A percentile compares a stretch with the other conserved stretches of the same genome.
Conservation (phyloP, 2,329 filamentous ascomycete genomes). For the Raffaelea ambrosiae region DNA sequence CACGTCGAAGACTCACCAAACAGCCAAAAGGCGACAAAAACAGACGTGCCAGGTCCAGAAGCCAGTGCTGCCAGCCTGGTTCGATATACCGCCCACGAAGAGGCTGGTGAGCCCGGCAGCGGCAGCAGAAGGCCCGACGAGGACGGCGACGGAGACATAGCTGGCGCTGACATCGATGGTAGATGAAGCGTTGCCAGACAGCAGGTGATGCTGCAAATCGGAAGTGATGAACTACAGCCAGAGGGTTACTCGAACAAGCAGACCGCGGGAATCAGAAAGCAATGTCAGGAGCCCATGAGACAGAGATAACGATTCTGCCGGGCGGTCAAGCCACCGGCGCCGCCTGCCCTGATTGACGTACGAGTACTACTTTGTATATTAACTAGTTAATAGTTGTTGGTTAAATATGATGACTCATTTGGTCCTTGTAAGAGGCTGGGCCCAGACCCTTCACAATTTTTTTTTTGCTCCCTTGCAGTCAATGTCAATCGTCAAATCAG, state of each 20-base stretch:
- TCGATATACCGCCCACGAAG: constrained; percentile 67
- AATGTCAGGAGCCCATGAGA: not conserved
- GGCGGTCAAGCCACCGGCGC: constrained; percentile 5
- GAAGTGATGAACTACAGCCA: no score
- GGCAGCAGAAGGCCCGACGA: constrained; percentile 39
- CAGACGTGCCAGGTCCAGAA: constrained; percentile 58
- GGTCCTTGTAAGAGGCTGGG: no score
- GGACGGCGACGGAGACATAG: constrained; percentile 29
- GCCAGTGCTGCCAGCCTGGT: constrained; percentile 57
- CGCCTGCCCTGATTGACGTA: no score
- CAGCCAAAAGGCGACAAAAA: constrained; percentile 81
- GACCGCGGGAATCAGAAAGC: not conserved
- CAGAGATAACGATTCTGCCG: constrained; percentile 11
- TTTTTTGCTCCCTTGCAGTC: no score
- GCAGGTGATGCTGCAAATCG: not conserved
- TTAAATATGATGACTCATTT: no score
- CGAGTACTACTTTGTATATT: no score
- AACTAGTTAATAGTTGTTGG: no score
- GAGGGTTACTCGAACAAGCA: not conserved
- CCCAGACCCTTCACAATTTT: no score
- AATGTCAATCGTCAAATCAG: no score
- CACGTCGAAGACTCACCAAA: constrained; percentile 60
- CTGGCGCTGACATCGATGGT: no score
- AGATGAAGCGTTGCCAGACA: no score
- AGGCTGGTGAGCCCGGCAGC: constrained; percentile 47